Evolutionary conservation across 2,329 filamentous ascomycete genomes (phyloP).

Genomic region (Eurotiales sp.): DNA sequence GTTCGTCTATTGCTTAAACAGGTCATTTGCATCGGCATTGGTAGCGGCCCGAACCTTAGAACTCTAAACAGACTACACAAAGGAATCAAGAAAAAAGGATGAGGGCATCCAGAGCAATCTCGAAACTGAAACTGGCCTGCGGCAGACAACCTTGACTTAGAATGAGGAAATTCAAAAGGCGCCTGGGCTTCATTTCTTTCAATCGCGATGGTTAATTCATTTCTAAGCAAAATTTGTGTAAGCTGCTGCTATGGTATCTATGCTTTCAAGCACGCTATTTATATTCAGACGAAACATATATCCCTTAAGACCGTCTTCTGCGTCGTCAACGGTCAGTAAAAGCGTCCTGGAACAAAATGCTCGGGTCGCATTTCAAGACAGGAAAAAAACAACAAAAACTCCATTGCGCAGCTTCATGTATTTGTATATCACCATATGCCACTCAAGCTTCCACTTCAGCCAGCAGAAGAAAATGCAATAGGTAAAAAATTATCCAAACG

Average conservation of each 20-base stretch:
- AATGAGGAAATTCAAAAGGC: no score
- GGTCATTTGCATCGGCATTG: no score
- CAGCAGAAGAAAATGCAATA: conserved; percentile 3
- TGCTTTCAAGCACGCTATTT: neutral
- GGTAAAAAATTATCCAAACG: neutral
- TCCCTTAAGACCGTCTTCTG: neutral
- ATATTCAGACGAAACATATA: neutral
- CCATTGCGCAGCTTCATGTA: neutral
- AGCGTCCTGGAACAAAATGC: no score
- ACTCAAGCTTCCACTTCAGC: neutral
- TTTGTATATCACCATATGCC: conserved; percentile 2
- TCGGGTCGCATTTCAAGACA: neutral
- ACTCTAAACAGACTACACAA: no score
- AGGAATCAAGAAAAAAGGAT: no score
- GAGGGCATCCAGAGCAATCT: no score
- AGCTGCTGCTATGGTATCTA: neutral
- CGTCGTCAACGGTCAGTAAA: neutral
- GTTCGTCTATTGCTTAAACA: no score
- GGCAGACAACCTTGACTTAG: no score
- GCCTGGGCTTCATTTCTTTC: neutral
- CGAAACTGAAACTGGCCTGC: no score
- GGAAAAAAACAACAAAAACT: neutral
- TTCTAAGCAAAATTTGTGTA: neutral
- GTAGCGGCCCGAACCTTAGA: no score
- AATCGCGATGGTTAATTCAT: neutral